Evolutionary conservation across 257 asterid species (phyloP).

Genomic region (Solanum okadae): DNA sequence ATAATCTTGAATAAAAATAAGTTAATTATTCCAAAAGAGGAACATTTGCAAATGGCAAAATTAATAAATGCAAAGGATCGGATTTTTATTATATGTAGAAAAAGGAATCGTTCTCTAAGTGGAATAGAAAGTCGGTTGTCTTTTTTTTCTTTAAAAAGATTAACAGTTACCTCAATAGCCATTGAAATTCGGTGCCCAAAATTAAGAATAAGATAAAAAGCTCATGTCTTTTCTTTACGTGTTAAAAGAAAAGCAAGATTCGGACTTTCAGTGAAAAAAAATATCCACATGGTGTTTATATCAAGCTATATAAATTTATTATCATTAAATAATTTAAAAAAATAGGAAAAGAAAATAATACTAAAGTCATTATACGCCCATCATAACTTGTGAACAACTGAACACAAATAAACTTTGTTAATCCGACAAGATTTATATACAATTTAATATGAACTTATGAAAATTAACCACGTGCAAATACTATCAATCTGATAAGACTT

Average conservation of each 20-base stretch:
- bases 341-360: neutral
- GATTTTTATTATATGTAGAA: neutral
- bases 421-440: too few relatives aligned
- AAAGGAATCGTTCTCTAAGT: neutral
- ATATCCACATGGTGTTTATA: neutral
- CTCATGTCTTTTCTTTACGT: neutral
- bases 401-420: neutral
- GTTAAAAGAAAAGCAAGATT: neutral
- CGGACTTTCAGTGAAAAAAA: neutral
- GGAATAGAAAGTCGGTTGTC: neutral
- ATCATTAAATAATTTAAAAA: neutral
- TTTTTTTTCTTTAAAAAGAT: neutral
- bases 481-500: neutral
- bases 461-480: neutral
- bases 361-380: neutral
- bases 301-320: neutral
- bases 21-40: neutral
- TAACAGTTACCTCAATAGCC: neutral
- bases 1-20: neutral
- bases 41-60: neutral
- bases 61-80: neutral
- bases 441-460: neutral
- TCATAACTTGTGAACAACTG: neutral
- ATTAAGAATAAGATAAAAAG: neutral
- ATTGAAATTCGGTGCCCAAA: neutral